These are phyloP conservation scores for Pseudogymnoascus sp. DNA, from an alignment of 2,329 filamentous ascomycete genomes.

Conservation along the genomic window DNA sequence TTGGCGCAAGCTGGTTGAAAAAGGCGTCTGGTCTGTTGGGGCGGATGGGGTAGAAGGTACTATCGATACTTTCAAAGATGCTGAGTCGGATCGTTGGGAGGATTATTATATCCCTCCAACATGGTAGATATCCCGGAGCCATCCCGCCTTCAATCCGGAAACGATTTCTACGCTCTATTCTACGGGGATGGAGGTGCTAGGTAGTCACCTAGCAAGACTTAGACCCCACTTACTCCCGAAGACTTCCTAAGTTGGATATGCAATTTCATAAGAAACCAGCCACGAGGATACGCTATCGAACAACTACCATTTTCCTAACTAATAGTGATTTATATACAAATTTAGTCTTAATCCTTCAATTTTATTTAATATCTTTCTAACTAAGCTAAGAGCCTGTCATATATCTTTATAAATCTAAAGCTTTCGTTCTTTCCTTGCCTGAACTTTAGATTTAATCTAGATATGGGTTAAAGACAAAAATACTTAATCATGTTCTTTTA, in stretches of 20 bases:
- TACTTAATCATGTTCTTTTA: no score
- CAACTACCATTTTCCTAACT: not conserved
- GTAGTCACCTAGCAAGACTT: no score
- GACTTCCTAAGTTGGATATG: not conserved
- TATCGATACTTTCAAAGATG: slow-evolving; percentile 27
- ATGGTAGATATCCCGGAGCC: not conserved
- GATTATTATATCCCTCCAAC: slow-evolving; percentile 16
- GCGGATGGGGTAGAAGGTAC: slow-evolving; percentile 24
- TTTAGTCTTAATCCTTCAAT: not conserved
- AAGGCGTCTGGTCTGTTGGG: slow-evolving; percentile 26
- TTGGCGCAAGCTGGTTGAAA: slow-evolving; percentile 25
- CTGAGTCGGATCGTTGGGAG: slow-evolving; percentile 18
- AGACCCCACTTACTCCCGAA: no score
- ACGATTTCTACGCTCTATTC: not conserved
- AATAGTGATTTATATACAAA: not conserved
- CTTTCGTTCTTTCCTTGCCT: not conserved
- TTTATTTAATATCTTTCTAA: not conserved
- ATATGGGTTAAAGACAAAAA: no score
- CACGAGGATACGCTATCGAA: not conserved
- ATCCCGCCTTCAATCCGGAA: not conserved
- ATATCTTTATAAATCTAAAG: not conserved
- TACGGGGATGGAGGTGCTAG: not conserved
- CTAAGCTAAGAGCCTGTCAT: not conserved
- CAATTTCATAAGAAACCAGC: not conserved
- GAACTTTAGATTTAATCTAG: no score